A percentile compares a stretch with the other conserved stretches of the same genome.
phyloP scores from a whole-genome alignment of 2,329 filamentous ascomycete species.

The Parastagonospora nodorum region DNA sequence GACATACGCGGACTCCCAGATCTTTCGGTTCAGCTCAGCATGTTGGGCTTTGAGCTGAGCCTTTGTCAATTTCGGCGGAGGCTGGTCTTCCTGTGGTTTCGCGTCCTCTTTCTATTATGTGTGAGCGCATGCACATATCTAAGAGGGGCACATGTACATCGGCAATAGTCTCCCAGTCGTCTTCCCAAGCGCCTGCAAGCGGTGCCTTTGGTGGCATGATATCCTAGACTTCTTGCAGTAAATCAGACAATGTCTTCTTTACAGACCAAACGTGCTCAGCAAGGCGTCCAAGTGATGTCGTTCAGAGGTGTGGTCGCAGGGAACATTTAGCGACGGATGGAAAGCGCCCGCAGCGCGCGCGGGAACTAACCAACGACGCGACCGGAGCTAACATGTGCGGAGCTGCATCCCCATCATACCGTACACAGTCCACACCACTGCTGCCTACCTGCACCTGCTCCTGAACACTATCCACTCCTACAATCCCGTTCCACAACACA shows the following conservation, averaged over 20 bases:
- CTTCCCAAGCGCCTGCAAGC: conserved; percentile 75
- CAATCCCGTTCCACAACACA: background rate
- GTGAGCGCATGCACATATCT: conserved; percentile 22
- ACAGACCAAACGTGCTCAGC: background rate
- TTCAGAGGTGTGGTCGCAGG: background rate
- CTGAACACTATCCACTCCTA: conserved; percentile 3
- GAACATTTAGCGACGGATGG: conserved; percentile 6
- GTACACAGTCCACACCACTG: conserved; percentile 1
- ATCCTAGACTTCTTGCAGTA: conserved; percentile 41
- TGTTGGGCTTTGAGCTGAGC: conserved; percentile 81
- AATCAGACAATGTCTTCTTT: background rate
- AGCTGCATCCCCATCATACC: background rate
- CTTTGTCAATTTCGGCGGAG: conserved; percentile 64
- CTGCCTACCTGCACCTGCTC: conserved; percentile 6
- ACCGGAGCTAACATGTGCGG: background rate
- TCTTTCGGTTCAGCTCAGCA: conserved; percentile 77
- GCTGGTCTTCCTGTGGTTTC: conserved; percentile 46
- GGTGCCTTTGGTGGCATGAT: conserved; percentile 48
- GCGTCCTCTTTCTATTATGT: conserved; percentile 42
- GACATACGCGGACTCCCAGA: conserved; percentile 87
- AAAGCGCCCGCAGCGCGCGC: conserved; percentile 2
- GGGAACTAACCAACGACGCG: conserved; percentile 1
- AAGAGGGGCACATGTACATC: conserved; percentile 58
- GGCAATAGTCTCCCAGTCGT: conserved; percentile 84
- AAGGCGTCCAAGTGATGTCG: background rate